Percentiles rank a stretch among this genome's conserved stretches.
These are phyloP conservation scores for Candida montana DNA, from an alignment of 805 yeast species.

Conservation along the genomic window DNA sequence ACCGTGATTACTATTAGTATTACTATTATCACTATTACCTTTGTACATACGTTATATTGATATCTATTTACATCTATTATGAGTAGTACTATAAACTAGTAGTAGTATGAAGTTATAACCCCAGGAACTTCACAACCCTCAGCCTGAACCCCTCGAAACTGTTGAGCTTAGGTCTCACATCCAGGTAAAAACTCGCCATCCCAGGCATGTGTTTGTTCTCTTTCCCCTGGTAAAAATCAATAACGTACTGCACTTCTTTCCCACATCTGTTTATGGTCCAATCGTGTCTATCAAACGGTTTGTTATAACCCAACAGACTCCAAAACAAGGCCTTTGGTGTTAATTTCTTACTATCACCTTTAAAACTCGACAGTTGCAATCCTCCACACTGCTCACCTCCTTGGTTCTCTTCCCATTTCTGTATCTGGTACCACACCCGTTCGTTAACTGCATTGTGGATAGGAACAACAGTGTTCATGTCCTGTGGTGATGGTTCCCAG, in stretches of 20 bases:
- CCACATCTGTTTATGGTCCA: constrained; percentile 91
- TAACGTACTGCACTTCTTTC: constrained; percentile 75
- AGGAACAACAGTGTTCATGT: constrained; percentile 89
- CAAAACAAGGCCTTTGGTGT: constrained; percentile 85
- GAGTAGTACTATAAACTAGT: too few species aligned
- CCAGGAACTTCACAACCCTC: constrained; percentile 60
- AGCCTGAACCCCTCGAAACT: constrained; percentile 73
- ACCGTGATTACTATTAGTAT: constrained; percentile 16
- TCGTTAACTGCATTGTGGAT: constrained; percentile 93
- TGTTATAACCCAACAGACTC: constrained; percentile 57
- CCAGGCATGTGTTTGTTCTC: constrained; percentile 41
- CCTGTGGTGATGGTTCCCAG: constrained; percentile 75
- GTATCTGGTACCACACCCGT: constrained; percentile 81
- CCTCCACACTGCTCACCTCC: constrained; percentile 75
- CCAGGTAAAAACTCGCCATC: constrained; percentile 64
- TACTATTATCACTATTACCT: not conserved
- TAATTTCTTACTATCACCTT: constrained; percentile 79
- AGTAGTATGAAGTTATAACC: constrained; percentile 27
- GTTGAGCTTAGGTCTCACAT: constrained; percentile 89
- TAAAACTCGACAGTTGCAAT: constrained; percentile 74
- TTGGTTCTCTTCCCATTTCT: constrained; percentile 69
- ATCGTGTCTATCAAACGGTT: constrained; percentile 95
- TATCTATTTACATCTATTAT: too few species aligned
- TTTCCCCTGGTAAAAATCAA: constrained; percentile 74
- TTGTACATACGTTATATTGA: constrained; percentile 5